Evolutionary conservation across 2,329 filamentous ascomycete genomes (phyloP), one percentile per base, ranked within the genome.

Genomic region (Claviceps maximensis): DNA sequence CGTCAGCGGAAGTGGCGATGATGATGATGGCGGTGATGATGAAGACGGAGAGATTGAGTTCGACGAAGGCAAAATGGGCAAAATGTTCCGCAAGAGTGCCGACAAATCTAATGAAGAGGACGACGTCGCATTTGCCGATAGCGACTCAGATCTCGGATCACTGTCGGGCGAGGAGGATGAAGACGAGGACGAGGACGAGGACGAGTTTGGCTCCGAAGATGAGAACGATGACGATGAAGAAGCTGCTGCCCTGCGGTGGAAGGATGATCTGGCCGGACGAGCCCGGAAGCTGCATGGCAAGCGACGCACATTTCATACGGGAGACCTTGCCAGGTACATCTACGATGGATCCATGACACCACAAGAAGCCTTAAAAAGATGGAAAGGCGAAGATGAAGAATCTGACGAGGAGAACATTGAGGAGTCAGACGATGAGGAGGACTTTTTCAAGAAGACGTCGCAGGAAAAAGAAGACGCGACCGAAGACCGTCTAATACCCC

Each of bases 91-190:
- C 51, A 75, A 75, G 53, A 69, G 73, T 7, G 63, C 66, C 17
- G 76, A 79, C 36, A 72, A 74, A 51, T 72, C 78, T 40, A 75
- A 65, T 23, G 74, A 73, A 12, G 79, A 82, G 25, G 87, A 82
- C 31, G 88, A 95, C 52, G 62, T 97, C 54, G 88, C 83, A 1
- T 98, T 96, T 71, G 93, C 93, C 15, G 93, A 98, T 63, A 95
- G 89, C 63, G 94, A 98, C 67, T 98, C 93, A 0, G 94, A 98
- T 65, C 76, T 98, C 4, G 93, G 93, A 7, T 95, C 91, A 3
- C 69, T 96, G 57, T 95, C 88, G 2, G 73, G 73, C 1, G 68
- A 68, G 0, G 71, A 72, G 4, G 70, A 69, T 0, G 72, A 73
- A 1, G 68, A 67, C 0, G 71, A 72, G 3, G 71, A 70, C 0